Conservation (phyloP, 108 stramenopile genomes). For the Aurantiochytrium sp. region DNA sequence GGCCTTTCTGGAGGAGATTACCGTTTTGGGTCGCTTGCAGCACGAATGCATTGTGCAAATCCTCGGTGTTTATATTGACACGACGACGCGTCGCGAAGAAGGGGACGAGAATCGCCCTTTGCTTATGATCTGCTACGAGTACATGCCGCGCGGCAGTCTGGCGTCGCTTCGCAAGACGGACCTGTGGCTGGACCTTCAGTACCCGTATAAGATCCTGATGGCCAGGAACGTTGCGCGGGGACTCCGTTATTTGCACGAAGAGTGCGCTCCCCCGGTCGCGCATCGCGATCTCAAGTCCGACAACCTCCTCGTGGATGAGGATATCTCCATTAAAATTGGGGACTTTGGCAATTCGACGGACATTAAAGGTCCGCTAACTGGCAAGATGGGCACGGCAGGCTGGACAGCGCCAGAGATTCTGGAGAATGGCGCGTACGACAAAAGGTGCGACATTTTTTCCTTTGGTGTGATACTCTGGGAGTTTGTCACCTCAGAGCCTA, state of each 20-base stretch:
- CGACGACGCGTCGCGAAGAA: background rate
- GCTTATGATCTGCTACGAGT: background rate
- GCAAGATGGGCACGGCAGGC: background rate
- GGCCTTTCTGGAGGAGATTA: background rate
- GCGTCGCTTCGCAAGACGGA: background rate
- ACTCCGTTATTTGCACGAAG: slow-evolving; percentile 81
- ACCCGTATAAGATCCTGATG: background rate
- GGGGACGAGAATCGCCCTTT: background rate
- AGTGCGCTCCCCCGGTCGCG: slow-evolving; percentile 80
- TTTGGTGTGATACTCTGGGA: slow-evolving; percentile 5
- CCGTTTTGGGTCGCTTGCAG: background rate
- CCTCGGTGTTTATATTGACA: background rate
- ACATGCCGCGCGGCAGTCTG: background rate
- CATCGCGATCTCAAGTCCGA: slow-evolving; percentile 95
- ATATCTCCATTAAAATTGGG: slow-evolving; percentile 26
- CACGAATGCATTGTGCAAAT: background rate
- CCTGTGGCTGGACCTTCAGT: background rate
- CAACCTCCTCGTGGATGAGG: slow-evolving; percentile 82
- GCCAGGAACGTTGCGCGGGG: slow-evolving; percentile 78
- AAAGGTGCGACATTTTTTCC: background rate
- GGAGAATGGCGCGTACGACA: background rate
- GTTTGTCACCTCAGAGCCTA: background rate
- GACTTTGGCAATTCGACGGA: slow-evolving; percentile 34
- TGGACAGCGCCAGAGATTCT: background rate
- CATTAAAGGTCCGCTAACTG: background rate